These are phyloP conservation scores for Rubia peregrina DNA, from an alignment of 305 asterid species.

Conservation along the genomic window DNA sequence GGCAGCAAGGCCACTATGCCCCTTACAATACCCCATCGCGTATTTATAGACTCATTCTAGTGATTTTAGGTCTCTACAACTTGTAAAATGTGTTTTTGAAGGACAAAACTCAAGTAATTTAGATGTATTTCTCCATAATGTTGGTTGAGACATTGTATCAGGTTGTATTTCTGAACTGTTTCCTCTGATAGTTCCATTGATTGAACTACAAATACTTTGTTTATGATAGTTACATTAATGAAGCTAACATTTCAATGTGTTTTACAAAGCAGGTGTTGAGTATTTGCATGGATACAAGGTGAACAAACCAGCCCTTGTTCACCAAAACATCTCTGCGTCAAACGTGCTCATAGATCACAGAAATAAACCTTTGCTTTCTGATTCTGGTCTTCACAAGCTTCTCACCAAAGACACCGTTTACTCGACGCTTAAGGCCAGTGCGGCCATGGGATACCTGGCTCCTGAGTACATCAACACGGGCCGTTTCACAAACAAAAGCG, in stretches of 20 bases:
- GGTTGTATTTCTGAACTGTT: too few species aligned
- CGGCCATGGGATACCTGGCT: conserved; percentile 94
- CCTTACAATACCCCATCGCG: too few species aligned
- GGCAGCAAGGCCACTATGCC: too few species aligned
- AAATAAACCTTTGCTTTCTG: conserved; percentile 57
- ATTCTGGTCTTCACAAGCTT: conserved; percentile 76
- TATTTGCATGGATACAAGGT: conserved; percentile 55
- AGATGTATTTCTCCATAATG: too few species aligned
- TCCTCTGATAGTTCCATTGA: neutral
- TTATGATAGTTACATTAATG: neutral
- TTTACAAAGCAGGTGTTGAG: conserved; percentile 51
- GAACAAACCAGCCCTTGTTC: conserved; percentile 62
- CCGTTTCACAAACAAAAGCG: conserved; percentile 82
- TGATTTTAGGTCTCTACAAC: neutral
- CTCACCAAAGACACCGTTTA: conserved; percentile 72
- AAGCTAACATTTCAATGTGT: conserved; percentile 1
- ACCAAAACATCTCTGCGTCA: conserved; percentile 79
- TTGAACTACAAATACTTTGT: too few species aligned
- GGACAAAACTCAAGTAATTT: neutral
- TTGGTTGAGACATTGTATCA: too few species aligned
- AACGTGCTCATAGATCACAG: conserved; percentile 61
- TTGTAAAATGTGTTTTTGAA: neutral
- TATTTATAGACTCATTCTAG: too few species aligned
- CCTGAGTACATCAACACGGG: conserved; percentile 80
- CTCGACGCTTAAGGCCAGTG: conserved; percentile 80